A percentile compares a stretch with the other conserved stretches of the same genome.
Evolutionary conservation across 140 eudicot genomes (phyloP).

Genomic region (Senecio squalidus): DNA sequence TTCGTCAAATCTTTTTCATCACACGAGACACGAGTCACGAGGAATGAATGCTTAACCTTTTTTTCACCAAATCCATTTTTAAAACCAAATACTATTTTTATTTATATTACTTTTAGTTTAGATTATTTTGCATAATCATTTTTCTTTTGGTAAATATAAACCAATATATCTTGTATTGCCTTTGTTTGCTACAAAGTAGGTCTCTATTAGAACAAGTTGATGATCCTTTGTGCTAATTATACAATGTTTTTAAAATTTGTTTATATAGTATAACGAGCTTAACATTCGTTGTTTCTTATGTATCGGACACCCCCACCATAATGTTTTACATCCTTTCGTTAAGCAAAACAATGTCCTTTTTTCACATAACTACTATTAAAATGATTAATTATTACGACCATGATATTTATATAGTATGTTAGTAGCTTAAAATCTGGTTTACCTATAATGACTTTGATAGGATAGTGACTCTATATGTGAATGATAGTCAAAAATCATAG

Average conservation of each 20-base stretch:
- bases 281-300: no score
- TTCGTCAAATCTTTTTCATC: background rate
- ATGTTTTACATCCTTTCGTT: no score
- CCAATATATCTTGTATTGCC: no score
- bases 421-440: slow-evolving; percentile 1
- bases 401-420: background rate
- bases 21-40: slow-evolving; percentile 11
- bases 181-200: slow-evolving; percentile 17
- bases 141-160: background rate
- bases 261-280: background rate
- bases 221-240: no score
- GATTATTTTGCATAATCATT: no score
- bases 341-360: no score
- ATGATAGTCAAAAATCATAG: slow-evolving; percentile 3
- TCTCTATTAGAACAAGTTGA: slow-evolving; percentile 12
- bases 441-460: slow-evolving; percentile 11
- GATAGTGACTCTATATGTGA: slow-evolving; percentile 3
- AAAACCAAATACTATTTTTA: background rate
- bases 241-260: background rate
- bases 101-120: no score
- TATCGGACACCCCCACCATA: no score
- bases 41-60: slow-evolving; percentile 29
- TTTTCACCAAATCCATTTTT: slow-evolving; percentile 10
- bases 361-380: no score
- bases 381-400: no score